Evolutionary conservation across 2,329 filamentous ascomycete species (phyloP), one percentile per base, ranked within the genome.

Genomic region (Colletotrichum sp.): DNA sequence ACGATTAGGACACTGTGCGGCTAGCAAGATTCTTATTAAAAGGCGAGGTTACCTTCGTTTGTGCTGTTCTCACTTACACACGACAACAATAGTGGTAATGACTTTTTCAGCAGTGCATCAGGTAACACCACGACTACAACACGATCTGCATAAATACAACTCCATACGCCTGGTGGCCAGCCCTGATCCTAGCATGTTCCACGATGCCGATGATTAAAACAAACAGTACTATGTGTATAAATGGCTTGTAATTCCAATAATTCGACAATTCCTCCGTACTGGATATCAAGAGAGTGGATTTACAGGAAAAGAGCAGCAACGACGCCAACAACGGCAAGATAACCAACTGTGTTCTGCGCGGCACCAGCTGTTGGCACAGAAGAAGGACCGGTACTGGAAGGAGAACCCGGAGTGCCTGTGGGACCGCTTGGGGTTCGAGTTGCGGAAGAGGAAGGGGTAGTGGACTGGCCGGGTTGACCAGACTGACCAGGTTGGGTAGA

Each of bases 231-330:
- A 21, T 30, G 13, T 49, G 10, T 52, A 21, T 52, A 34, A 36
- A 9, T 36, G 18, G 18, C 28, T 32, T 32, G 26, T 6, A 34
- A 32, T 12, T 28, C 55, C 55, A 36, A 26, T 24, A 10, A 24
- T 36, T 32, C 30, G 28, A 36, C 12, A 8, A 15, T 34, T 39
- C 62, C 36, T n/a, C 32, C 21, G 24, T 44, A 9, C 59, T 0
- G 55, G 55, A 59, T 34, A 32, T 15, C 28, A 64, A 21, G n/a
- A 64, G 15, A 64, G 34, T 44, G 26, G 0, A 2, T 64, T 85
- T 85, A 90, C 69, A 89, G 74, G 73, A 89, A 80, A 78, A 83
- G 86, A 70, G 81, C 86, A 63, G 82, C 87, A 12, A 84, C 78
- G 36, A 87, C 73, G 26, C 86, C 88, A 28, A 85, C 80, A 15